Evolutionary conservation across 257 asterid species (phyloP), one percentile per base, ranked within the genome.

Genomic region (Pogostemon cablin): DNA sequence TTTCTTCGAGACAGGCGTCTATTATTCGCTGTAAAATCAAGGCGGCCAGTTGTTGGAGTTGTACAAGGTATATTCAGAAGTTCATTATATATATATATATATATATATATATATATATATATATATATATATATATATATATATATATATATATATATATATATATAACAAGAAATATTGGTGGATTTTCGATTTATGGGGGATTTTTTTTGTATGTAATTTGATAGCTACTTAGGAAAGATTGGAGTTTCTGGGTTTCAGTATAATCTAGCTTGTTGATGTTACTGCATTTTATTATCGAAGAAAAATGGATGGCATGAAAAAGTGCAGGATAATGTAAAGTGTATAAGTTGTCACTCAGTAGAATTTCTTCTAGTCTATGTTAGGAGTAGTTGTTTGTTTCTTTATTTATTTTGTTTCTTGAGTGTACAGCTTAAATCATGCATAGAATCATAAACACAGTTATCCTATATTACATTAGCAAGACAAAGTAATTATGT

Each of bases 21-120:
- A 8, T 10, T n/a, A 7, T 4, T 17, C 58, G 56, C 56, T 7
- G 56, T 11, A 25, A 50, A 50, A n/a, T 50, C 56, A 50, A 52
- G 35, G 34, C 57, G 9, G 57, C 35, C 57, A 25, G 9, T 56
- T 8, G 40, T 9, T 35, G 41, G 62, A 25, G 12, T 56, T 41
- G 38, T 11, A 37, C 35, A 60, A 72, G 81, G 81, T 77, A 72
- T 52, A 10, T 72, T 72, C 44, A 61, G 9, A 11, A 56, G 35
- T 44, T 53, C 80, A 47, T 38, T 54, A 9, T 43, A 12, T 7
- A 37, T 46, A n/a, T 35, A 32, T 6, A 15, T 54, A 9, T 43
- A 12, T 7, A 37, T 46, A n/a, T 35, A 32, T 6, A 15, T 54
- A 9, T 43, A 12, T 7, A 37, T 46, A n/a, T 35, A 32, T 6